Percentiles rank a stretch among this genome's conserved stretches.
Evolutionary conservation across 441 rosid species (phyloP).

Genomic region (Raphanus hybrid): DNA sequence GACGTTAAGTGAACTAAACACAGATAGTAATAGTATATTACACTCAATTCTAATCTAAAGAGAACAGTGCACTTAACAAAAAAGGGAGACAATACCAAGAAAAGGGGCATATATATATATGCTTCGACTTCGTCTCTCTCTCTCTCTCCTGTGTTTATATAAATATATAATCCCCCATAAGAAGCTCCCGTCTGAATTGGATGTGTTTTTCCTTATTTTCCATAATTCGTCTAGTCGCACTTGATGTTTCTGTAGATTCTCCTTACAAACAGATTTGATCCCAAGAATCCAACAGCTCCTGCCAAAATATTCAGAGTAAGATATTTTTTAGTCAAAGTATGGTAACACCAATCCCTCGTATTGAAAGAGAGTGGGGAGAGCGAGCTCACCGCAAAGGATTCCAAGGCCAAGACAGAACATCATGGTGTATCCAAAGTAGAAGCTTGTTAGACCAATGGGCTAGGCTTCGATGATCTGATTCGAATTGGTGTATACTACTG

Average conservation of each 20-base stretch:
- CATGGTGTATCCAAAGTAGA: slow-evolving; percentile 96
- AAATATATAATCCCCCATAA: slow-evolving; percentile 25
- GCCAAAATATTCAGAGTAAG: slow-evolving; percentile 36
- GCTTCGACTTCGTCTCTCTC: slow-evolving; percentile 15
- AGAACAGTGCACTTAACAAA: slow-evolving; percentile 33
- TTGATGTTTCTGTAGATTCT: slow-evolving; percentile 97
- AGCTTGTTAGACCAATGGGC: slow-evolving; percentile 50
- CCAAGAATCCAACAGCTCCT: slow-evolving; percentile 95
- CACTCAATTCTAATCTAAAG: slow-evolving; percentile 41
- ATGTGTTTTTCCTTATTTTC: slow-evolving; percentile 13
- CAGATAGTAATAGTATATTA: too few species aligned
- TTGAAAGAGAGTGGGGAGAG: slow-evolving; percentile 2
- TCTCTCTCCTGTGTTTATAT: slow-evolving; percentile 25
- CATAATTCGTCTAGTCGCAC: slow-evolving; percentile 56
- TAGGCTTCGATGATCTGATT: neutral
- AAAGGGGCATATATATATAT: slow-evolving; percentile 3
- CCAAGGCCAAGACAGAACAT: slow-evolving; percentile 98
- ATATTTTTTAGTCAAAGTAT: neutral
- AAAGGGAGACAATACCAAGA: slow-evolving; percentile 13
- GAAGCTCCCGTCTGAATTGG: slow-evolving; percentile 30
- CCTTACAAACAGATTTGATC: slow-evolving; percentile 90
- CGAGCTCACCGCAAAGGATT: slow-evolving; percentile 83
- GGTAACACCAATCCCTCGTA: neutral
- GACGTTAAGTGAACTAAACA: too few species aligned
- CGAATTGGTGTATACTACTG: neutral